These are phyloP conservation scores for Candida krabiensis DNA, from an alignment of 805 yeast genomes.

Conservation along the genomic window DNA sequence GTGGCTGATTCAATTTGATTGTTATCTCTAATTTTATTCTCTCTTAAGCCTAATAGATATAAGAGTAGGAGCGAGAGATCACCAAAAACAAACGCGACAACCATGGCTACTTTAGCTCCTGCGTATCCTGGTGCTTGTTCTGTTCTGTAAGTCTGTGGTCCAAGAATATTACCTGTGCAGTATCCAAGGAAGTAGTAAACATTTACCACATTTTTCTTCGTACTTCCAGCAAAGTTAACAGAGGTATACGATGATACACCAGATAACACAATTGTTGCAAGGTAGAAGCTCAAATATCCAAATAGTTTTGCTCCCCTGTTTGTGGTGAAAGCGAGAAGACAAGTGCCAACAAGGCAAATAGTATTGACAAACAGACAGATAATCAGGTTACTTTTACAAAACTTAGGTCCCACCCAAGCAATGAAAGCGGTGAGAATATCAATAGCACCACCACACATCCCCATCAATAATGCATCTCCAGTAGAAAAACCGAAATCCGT, in stretches of 20 bases:
- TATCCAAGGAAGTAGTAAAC: slow-evolving; percentile 59
- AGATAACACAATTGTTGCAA: slow-evolving; percentile 17
- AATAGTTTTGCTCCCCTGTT: too few species aligned
- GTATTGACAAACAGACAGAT: too few species aligned
- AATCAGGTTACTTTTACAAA: too few species aligned
- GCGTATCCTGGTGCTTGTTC: slow-evolving; percentile 56
- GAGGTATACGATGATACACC: slow-evolving; percentile 24
- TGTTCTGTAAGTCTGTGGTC: slow-evolving; percentile 66
- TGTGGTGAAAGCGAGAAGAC: too few species aligned
- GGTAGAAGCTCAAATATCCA: slow-evolving; percentile 23
- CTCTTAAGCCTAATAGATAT: slow-evolving; percentile 17
- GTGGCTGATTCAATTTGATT: too few species aligned
- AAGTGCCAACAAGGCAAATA: too few species aligned
- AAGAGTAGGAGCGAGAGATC: slow-evolving; percentile 18
- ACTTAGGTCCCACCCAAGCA: slow-evolving; percentile 14
- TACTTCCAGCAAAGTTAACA: slow-evolving; percentile 64
- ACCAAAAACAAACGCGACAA: slow-evolving; percentile 39
- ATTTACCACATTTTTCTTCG: slow-evolving; percentile 60
- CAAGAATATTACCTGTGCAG: slow-evolving; percentile 64
- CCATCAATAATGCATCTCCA: slow-evolving; percentile 22
- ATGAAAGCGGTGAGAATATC: slow-evolving; percentile 34
- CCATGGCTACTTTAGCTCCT: slow-evolving; percentile 54
- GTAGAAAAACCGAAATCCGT: slow-evolving; percentile 37
- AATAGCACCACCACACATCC: slow-evolving; percentile 29
- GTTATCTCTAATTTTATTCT: slow-evolving; percentile 20